A percentile compares a stretch with the other conserved stretches of the same genome.
These are phyloP conservation scores for Aphanomyces cochlioides DNA, from an alignment of 352 stramenopile species.

Conservation along the genomic window DNA sequence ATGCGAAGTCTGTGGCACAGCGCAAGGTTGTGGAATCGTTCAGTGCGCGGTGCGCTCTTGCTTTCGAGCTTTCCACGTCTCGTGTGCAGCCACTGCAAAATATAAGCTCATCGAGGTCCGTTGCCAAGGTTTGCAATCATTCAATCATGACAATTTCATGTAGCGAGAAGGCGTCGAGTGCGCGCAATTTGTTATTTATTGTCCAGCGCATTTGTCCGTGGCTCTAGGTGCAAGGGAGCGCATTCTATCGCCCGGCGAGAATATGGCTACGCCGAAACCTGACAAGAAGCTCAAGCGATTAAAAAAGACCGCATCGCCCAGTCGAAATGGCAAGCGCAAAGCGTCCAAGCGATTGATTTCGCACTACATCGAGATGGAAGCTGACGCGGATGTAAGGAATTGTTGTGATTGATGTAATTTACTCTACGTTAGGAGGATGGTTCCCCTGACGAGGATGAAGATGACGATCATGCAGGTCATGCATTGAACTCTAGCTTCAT, in stretches of 20 bases:
- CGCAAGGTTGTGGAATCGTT: constrained; percentile 54
- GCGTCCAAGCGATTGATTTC: constrained; percentile 11
- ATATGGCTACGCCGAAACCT: neutral
- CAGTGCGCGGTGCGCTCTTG: constrained; percentile 75
- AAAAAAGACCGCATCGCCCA: neutral
- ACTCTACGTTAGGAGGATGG: constrained; percentile 7
- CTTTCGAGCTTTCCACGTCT: constrained; percentile 74
- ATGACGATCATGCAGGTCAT: constrained; percentile 43
- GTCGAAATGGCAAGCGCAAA: neutral
- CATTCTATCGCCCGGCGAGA: neutral
- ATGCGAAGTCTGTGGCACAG: constrained; percentile 69
- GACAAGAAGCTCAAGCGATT: constrained; percentile 14
- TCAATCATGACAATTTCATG: neutral
- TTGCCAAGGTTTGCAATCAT: neutral
- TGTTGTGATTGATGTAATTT: too few species aligned
- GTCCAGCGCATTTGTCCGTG: constrained; percentile 41
- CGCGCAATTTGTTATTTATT: constrained; percentile 70
- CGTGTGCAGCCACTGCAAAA: constrained; percentile 55
- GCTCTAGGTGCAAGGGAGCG: neutral
- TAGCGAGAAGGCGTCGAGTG: constrained; percentile 34
- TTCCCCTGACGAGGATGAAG: constrained; percentile 51
- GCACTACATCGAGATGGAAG: constrained; percentile 19
- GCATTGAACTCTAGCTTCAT: constrained; percentile 17
- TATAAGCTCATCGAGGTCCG: constrained; percentile 61
- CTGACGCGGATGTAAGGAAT: neutral